Evolutionary conservation across 305 asterid species (phyloP).

Genomic region (Rubia balearica): DNA sequence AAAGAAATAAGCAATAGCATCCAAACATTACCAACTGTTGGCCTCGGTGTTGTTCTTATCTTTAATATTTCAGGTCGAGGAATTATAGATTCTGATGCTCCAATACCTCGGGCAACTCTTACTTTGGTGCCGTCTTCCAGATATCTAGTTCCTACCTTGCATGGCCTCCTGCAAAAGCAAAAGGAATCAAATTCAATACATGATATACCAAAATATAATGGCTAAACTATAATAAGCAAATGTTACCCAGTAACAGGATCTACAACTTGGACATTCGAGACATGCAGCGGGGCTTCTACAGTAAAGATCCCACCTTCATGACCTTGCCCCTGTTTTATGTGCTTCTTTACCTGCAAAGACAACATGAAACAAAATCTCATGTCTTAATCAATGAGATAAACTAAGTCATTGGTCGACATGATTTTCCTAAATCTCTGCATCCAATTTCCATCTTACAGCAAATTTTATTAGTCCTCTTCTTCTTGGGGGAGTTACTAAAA

Average conservation of each 20-base stretch:
- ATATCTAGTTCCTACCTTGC: slow-evolving; percentile 71
- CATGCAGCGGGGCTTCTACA: slow-evolving; percentile 93
- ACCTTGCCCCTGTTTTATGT: slow-evolving; percentile 94
- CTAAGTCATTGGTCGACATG: not conserved
- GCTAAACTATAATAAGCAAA: not conserved
- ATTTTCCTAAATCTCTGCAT: not conserved
- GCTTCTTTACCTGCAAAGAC: slow-evolving; percentile 73
- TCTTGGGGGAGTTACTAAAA: not conserved
- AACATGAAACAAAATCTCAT: slow-evolving; percentile 6
- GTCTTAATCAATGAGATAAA: not conserved
- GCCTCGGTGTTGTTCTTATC: slow-evolving; percentile 74
- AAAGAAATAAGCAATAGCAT: not conserved
- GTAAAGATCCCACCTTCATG: slow-evolving; percentile 95
- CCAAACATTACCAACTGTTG: slow-evolving; percentile 54
- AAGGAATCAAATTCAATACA: slow-evolving; percentile 13
- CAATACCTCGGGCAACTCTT: slow-evolving; percentile 77
- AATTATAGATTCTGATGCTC: slow-evolving; percentile 72
- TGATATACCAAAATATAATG: not conserved
- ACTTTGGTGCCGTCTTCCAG: slow-evolving; percentile 82
- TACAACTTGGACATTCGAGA: slow-evolving; percentile 74
- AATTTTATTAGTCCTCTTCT: not conserved
- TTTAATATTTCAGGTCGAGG: slow-evolving; percentile 89
- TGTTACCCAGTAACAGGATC: slow-evolving; percentile 86
- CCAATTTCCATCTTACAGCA: not conserved
- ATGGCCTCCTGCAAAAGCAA: slow-evolving; percentile 55